Base-by-base conservation (phyloP, 305 asterid genomes). In the Fraxinus sp. region DNA sequence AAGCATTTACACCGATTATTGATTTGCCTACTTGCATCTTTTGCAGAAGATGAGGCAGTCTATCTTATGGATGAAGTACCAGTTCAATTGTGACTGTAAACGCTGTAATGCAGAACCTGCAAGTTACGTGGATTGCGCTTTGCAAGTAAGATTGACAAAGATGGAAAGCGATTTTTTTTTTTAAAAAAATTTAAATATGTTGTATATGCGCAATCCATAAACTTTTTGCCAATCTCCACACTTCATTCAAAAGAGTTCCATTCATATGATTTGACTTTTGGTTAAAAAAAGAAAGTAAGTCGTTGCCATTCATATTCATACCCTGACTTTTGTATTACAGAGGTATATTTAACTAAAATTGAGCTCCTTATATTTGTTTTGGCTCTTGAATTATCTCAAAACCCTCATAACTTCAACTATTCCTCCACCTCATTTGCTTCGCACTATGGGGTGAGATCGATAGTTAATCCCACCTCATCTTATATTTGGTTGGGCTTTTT, bases 31-130 rank as follows among this genome's bases (percentile, higher is more conserved):
- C 80, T 46, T 5, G 72, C 81, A 77, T 70, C 74, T 84, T 68
- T 55, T 87, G 57, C 87, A 93, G 98, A 90, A 82, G 80, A 86
- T 81, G 85, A 90, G 98, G 81, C 96, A 79, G 32, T 86, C 89
- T 13, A 96, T 92, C 55, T 81, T 95, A 75, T 85, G 92, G 94
- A 78, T 36, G 26, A 95, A 95, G 80, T 90, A 93, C 83, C 86
- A 86, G 80, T 95, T 95, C 75, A 70, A 3, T 13, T 94, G 98
- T 85, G 64, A 83, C 87, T 93, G 98, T 80, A 74, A 79, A 79
- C 88, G 97, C 14, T 95, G 98, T 77, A 85, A 73, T 84, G 90
- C 85, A 26, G 77, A 83, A 28, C 94, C 97, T 77, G 46, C 81
- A 36, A 79, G 90, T 74, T 88, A 87, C 68, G 90, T 86, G 70